Base-by-base conservation (phyloP, 2,329 filamentous ascomycete genomes). In the Huntiella savannae region DNA sequence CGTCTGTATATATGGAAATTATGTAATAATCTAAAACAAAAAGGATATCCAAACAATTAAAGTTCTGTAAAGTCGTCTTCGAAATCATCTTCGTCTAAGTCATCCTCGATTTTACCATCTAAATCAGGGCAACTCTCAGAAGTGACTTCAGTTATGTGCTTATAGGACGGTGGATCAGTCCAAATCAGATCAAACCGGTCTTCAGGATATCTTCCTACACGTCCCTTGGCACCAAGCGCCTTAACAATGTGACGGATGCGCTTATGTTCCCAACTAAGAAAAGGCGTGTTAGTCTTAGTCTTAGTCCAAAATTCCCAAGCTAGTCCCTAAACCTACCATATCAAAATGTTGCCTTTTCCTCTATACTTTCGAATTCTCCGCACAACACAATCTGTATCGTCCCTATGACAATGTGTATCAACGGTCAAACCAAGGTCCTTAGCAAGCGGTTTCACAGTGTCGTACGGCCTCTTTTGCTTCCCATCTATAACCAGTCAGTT, bases 191-290 rank as follows among this genome's bases (percentile, higher is more conserved):
- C 61, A 44, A 62, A 77, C 1, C 61, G 56, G 48, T 67, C 62
- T 50, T 62, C 59, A 0, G 70, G 70, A 54, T 77, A 77, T 4
- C 57, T 55, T 1, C 66, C 65, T 0, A 67, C 63, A n/a, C 39
- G 22, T 52, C 70, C 53, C 5, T 63, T 54, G 46, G 65, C 69
- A 1, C 74, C 75, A 13, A 79, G 55, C 12, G 60, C 58, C 51
- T 69, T 53, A 2, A 63, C 67, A 52, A 78, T 70, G 50, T 71
- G 62, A 33, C 62, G 65, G 41, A 77, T 56, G 13, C 60, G 59
- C 44, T 65, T 60, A 55, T 78, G 74, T 53, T 77, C 68, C 73
- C 73, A 77, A 60, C 72, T 68, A 28, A 35, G n/a, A 13, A n/a
- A 8, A 11, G 13, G 6, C 13, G 36, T 34, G 46, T 49, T 39